These are phyloP conservation scores for Botryotinia globosa DNA, from an alignment of 2,329 filamentous ascomycete species.

Conservation along the genomic window DNA sequence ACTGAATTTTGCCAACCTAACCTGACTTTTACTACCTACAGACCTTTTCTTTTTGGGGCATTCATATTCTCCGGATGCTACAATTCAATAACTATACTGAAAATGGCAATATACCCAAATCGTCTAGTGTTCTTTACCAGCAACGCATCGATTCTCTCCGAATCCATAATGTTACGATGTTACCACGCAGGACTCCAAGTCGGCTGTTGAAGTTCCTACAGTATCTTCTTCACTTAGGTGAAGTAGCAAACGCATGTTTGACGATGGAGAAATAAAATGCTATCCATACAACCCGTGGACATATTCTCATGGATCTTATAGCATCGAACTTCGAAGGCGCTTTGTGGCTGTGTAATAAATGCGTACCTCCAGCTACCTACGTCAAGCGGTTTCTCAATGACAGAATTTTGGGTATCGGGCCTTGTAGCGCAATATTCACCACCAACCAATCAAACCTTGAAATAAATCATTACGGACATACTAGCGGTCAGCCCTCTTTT, in stretches of 20 bases:
- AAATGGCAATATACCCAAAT: not conserved
- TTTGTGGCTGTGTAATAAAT: conserved; percentile 2
- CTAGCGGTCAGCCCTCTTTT: not conserved
- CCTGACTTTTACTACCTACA: not conserved
- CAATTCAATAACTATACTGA: not conserved
- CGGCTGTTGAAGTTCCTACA: not conserved
- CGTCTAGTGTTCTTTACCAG: too few species aligned
- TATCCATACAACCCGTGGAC: not conserved
- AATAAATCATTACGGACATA: not conserved
- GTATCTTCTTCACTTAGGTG: not conserved
- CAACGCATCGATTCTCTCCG: too few species aligned
- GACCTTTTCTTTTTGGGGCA: too few species aligned
- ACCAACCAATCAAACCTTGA: not conserved
- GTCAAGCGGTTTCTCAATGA: not conserved
- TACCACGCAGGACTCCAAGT: not conserved
- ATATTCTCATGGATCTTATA: not conserved
- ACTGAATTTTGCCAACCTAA: not conserved
- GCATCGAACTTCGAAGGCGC: not conserved
- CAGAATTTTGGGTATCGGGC: not conserved
- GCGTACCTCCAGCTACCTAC: too few species aligned
- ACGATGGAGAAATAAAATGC: not conserved
- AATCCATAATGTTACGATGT: not conserved
- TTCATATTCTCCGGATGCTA: not conserved
- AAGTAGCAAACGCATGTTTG: not conserved
- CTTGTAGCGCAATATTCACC: not conserved